Evolutionary conservation across 345 rosid genomes (phyloP).

Genomic region (Brassica nigra): DNA sequence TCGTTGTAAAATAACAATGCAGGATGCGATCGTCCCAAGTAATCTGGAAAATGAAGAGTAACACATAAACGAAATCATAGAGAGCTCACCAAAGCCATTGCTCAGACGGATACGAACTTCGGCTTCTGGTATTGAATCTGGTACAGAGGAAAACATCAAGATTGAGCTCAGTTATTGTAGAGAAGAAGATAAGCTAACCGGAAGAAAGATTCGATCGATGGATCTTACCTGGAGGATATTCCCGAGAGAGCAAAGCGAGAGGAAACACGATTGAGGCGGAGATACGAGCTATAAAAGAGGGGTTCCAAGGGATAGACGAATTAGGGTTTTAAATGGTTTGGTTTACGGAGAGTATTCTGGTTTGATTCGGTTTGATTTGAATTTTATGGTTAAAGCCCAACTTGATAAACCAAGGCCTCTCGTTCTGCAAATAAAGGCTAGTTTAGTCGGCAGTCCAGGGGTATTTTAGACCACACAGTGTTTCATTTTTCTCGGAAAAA

Average conservation of each 20-base stretch:
- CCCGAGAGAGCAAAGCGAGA: constrained; percentile 33
- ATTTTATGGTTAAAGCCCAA: neutral
- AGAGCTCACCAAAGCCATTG: constrained; percentile 77
- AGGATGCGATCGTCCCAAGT: constrained; percentile 1
- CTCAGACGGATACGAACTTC: constrained; percentile 40
- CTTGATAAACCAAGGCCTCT: neutral
- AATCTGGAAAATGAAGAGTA: neutral
- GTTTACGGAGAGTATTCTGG: constrained; percentile 9
- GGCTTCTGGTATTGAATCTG: constrained; percentile 61
- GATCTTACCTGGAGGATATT: constrained; percentile 23
- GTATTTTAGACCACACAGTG: constrained; percentile 16
- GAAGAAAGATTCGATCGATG: neutral
- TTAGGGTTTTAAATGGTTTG: constrained; percentile 34
- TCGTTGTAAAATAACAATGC: neutral
- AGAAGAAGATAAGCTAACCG: neutral
- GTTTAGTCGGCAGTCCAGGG: neutral
- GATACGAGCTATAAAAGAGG: constrained; percentile 15
- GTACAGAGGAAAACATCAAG: constrained; percentile 23
- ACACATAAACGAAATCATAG: neutral
- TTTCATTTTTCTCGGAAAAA: constrained; percentile 3
- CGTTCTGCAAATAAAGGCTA: neutral
- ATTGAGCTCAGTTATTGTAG: neutral
- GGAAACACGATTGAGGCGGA: constrained; percentile 21
- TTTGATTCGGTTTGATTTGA: neutral
- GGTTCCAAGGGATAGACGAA: neutral